These are phyloP conservation scores for Coemansia javaensis DNA, from an alignment of 192 early-diverging fungal species.

Conservation along the genomic window DNA sequence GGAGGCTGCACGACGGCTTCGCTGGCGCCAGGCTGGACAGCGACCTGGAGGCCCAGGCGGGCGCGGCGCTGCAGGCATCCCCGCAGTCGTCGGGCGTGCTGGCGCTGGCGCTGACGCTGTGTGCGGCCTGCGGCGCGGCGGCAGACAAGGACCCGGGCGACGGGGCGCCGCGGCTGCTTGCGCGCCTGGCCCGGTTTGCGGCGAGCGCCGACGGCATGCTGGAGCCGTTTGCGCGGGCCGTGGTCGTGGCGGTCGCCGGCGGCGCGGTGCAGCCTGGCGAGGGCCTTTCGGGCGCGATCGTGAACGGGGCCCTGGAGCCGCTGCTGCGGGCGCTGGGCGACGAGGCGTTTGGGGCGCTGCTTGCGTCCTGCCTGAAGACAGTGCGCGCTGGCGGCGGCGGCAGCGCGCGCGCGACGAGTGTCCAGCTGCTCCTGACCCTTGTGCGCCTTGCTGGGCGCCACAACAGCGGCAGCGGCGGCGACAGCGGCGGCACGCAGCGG, in stretches of 20 bases:
- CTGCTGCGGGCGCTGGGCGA: slow-evolving; percentile 19
- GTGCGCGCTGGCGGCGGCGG: slow-evolving; percentile 1
- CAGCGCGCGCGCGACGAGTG: not conserved
- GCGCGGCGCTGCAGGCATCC: not conserved
- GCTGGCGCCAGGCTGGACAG: not conserved
- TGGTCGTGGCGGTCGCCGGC: not conserved
- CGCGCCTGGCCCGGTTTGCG: slow-evolving; percentile 13
- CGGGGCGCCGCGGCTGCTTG: slow-evolving; percentile 4
- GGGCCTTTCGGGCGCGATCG: slow-evolving; percentile 2
- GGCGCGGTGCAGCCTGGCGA: not conserved
- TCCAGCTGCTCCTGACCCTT: slow-evolving; percentile 20
- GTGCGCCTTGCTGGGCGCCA: slow-evolving; percentile 15
- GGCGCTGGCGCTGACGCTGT: slow-evolving; percentile 13
- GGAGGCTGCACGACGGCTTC: not conserved
- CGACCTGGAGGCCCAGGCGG: not conserved
- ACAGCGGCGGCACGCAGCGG: slow-evolving; percentile 3
- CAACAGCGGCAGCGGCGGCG: slow-evolving; percentile 9
- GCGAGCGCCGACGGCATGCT: not conserved
- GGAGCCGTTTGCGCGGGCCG: not conserved
- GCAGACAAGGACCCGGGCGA: not conserved
- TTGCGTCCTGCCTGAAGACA: slow-evolving; percentile 10
- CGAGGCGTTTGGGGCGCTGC: slow-evolving; percentile 9
- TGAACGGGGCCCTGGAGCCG: slow-evolving; percentile 19
- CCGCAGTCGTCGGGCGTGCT: not conserved
- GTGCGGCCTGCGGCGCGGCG: slow-evolving; percentile 1